Evolutionary conservation across 768 basidiomycete genomes (phyloP), one percentile per base, ranked within the genome.

Genomic region (Candolleomyces eurysporus): DNA sequence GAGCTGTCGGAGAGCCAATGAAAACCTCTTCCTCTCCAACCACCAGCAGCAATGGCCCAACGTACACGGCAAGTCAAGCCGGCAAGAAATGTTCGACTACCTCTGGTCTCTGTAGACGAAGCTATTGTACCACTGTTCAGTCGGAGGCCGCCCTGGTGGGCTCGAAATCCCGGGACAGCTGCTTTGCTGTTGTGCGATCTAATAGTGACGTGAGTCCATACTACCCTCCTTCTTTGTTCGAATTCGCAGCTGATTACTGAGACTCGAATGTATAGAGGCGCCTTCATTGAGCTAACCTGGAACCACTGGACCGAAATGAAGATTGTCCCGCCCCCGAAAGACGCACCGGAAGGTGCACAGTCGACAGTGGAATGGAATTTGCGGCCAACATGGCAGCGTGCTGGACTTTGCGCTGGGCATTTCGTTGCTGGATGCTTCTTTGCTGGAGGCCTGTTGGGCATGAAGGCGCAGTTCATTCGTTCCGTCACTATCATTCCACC

Each of bases 301-400:
- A 57, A 56, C 54, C 48, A 61, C 55, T 61, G 60, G 60, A 57
- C 60, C 0, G 60, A 61, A 43, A 32, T 39, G 32, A 50, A 49
- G n/a, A 21, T 30, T 9, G 19, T 36, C 26, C 46, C 60, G 9
- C 46, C 53, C 16, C 40, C 48, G 8, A 17, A 32, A 19, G 11
- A 16, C 7, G 5, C 21, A 42, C 49, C 21, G 9, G 26, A 14
- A 9, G 39, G 49, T 7, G 5, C 22, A 17, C 8, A 17, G 4
- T 43, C 39, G 11, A 39, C 17, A 61, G 32, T 61, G 9, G 39
- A 57, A 57, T 61, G 55, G 54, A 11, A 48, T 13, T 22, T 61
- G 19, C 53, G 60, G 39, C 60, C 60, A 9, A 51, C 60, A 19
- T 61, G 60, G 60, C 60, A 61, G 43, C 60, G 60, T 30, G 39